These are phyloP conservation scores for Thelonectria discophora DNA, from an alignment of 2,329 filamentous ascomycete species.

Conservation along the genomic window DNA sequence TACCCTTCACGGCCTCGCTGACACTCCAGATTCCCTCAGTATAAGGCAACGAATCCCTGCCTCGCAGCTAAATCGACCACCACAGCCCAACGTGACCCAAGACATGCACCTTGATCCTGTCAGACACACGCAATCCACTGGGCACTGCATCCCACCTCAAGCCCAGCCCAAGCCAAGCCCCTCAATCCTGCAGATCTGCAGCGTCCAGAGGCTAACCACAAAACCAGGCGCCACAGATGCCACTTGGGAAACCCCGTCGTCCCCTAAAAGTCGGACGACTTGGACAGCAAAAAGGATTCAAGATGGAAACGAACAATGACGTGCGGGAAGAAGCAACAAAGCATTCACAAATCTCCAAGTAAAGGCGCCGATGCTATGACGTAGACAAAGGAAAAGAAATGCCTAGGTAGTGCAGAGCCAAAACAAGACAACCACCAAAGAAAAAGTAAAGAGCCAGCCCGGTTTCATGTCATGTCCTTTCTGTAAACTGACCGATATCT, in stretches of 20 bases:
- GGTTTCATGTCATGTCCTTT: neutral
- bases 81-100: conserved; percentile 14
- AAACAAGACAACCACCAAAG: conserved; percentile 4
- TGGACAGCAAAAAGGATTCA: conserved; percentile 1
- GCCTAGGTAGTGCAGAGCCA: neutral
- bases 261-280: neutral
- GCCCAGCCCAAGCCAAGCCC: neutral
- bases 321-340: neutral
- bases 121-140: neutral
- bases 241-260: neutral
- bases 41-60: conserved; percentile 8
- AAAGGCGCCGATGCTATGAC: neutral
- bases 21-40: neutral
- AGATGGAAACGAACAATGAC: neutral
- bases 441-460: neutral
- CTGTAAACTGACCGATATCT: neutral
- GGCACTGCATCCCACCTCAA: neutral
- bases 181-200: conserved; percentile 5
- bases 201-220: conserved; percentile 10
- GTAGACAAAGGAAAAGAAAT: neutral
- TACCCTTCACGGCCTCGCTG: neutral
- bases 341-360: neutral
- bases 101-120: conserved; percentile 4
- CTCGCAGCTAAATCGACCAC: neutral
- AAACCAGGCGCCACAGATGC: neutral